Conservation (phyloP, 2,329 filamentous ascomycete species). For the Hymenotorrendiella dingleyae region DNA sequence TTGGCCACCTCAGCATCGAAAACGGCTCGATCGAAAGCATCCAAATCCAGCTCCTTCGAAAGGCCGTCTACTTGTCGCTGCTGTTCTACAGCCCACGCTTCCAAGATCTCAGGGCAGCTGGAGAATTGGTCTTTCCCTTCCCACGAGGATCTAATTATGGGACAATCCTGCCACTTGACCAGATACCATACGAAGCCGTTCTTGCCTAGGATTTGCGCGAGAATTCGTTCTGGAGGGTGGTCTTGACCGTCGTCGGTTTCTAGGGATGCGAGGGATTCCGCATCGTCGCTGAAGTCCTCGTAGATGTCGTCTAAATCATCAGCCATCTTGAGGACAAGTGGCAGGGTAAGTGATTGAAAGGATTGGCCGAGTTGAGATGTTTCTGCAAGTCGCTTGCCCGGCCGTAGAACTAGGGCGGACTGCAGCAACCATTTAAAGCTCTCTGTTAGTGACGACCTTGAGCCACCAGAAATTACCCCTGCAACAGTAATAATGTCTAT, state of each 20-base stretch:
- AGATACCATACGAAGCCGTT: conserved; percentile 27
- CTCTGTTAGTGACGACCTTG: no score
- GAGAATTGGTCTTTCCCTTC: conserved; percentile 22
- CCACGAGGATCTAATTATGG: conserved; percentile 29
- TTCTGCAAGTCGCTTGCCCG: no score
- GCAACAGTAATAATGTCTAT: no score
- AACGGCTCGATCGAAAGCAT: conserved; percentile 23
- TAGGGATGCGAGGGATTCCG: conserved; percentile 29
- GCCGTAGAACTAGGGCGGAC: no score
- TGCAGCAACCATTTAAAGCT: no score
- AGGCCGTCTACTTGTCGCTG: conserved; percentile 26
- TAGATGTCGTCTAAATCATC: conserved; percentile 19
- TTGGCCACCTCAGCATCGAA: conserved; percentile 22
- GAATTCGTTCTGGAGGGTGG: conserved; percentile 27
- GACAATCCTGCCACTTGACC: conserved; percentile 31
- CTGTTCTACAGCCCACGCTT: conserved; percentile 25
- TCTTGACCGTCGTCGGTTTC: conserved; percentile 29
- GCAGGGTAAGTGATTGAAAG: conserved; percentile 11
- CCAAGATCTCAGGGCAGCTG: conserved; percentile 21
- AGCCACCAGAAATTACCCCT: no score
- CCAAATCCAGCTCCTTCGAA: conserved; percentile 26
- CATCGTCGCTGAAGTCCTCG: conserved; percentile 18
- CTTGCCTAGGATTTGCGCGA: conserved; percentile 23
- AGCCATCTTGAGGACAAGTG: conserved; percentile 29
- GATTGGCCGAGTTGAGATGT: no score